Base-by-base conservation (phyloP, 1,139 yeast species). In the Blastobotrys aristatus region DNA sequence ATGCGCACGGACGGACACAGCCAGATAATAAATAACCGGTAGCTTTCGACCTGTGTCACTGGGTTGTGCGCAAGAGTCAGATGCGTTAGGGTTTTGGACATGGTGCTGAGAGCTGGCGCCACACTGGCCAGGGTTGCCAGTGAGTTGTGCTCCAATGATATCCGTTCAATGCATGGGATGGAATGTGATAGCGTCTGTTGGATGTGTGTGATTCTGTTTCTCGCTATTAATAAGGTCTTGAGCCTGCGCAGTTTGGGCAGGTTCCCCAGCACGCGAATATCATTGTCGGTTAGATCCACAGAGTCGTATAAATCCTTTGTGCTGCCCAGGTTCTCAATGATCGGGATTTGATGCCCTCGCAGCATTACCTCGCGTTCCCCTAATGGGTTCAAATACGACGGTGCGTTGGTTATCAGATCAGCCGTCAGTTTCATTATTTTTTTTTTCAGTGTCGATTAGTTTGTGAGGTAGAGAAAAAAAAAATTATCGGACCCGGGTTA, bases 231-330 rank as follows among this genome's bases (percentile, higher is more conserved):
- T 2, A 87, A 57, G 0, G 76, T 71, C 44, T 71, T 71, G 20
- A 82, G 62, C 32, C 75, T 71, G 8, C 55, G 45, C 41, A 80
- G 62, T 11, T 56, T 53, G 0, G 88, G 86, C 17, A 83, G 65
- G 47, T 74, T 73, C 6, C 76, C 73, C 14, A 87, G 60, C 14
- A 72, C 74, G 2, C 75, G 66, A 17, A 86, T 65, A 33, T 76
- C 81, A 63, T 87, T 87, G 60, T 81, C 79, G 4, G 87, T 75
- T 36, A 86, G 64, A 62, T 87, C 95, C 6, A 86, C 68, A 18
- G 78, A 76, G 48, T 76, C 79, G 55, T 72, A 67, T 7, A 55
- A 61, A 54, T 77, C 80, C 8, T 66, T 59, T 1, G 75, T 59
- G 4, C 65, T 67, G 0, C 71, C 73, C 2, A 76, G 57, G 48